Evolutionary conservation across 1,139 yeast genomes (phyloP).

Genomic region (Debaryomycetaceae sp.): DNA sequence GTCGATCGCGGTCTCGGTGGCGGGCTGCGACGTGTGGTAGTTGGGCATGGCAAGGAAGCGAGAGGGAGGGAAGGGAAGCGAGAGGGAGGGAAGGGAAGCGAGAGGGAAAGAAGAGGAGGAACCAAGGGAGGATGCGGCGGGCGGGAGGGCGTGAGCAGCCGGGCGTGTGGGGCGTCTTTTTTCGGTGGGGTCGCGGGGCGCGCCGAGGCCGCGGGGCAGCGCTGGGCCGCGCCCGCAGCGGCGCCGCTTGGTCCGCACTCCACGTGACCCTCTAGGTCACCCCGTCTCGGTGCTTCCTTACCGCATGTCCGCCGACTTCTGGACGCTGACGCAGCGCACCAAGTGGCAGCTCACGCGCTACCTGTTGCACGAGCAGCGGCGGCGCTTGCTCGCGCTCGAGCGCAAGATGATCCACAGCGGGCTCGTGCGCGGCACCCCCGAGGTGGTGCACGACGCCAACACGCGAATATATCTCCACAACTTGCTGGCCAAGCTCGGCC

Average conservation of each 20-base stretch:
- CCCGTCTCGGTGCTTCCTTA: too few species aligned
- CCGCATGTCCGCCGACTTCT: conserved; percentile 44
- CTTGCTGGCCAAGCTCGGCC: conserved; percentile 68
- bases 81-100: neutral
- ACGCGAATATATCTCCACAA: conserved; percentile 68
- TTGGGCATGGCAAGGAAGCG: conserved; percentile 4
- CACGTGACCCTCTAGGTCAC: too few species aligned
- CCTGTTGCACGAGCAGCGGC: conserved; percentile 35
- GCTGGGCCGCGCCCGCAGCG: too few species aligned
- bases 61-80: neutral
- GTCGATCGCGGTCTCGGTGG: conserved; percentile 71
- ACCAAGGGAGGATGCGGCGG: neutral
- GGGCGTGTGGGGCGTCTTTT: too few species aligned
- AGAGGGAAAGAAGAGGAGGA: neutral
- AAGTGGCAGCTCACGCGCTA: conserved; percentile 42
- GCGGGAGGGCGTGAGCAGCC: too few species aligned
- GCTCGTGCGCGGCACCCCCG: conserved; percentile 38
- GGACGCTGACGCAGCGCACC: conserved; percentile 42
- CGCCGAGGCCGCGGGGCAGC: neutral
- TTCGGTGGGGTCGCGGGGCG: too few species aligned
- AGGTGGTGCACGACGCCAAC: conserved; percentile 53
- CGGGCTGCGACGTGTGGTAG: conserved; percentile 64
- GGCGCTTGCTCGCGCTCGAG: conserved; percentile 36
- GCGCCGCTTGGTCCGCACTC: too few species aligned
- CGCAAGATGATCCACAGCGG: conserved; percentile 46